These are phyloP conservation scores for Pseudohyphozyma bogoriensis DNA, from an alignment of 768 basidiomycete genomes.

Conservation along the genomic window DNA sequence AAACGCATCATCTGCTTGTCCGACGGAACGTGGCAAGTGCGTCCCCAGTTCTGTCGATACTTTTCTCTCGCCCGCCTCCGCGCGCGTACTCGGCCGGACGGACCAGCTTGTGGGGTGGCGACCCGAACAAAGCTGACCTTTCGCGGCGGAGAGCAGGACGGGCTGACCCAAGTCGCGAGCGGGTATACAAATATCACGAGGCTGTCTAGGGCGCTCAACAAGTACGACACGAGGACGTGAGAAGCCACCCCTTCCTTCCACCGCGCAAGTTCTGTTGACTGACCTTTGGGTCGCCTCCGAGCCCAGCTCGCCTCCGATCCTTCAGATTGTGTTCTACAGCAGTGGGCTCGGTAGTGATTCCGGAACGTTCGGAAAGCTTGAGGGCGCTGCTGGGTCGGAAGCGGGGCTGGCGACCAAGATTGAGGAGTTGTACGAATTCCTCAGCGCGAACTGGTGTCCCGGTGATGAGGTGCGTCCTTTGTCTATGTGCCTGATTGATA, in stretches of 20 bases:
- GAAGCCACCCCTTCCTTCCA: too few species aligned
- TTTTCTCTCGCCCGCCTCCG: too few species aligned
- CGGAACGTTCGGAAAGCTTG: not conserved
- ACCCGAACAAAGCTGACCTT: too few species aligned
- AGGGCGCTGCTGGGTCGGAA: not conserved
- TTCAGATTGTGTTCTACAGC: not conserved
- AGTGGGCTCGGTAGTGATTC: not conserved
- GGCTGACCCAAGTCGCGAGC: not conserved
- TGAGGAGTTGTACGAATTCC: not conserved
- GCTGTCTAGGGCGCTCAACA: not conserved
- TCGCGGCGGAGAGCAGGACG: too few species aligned
- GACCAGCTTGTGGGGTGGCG: too few species aligned
- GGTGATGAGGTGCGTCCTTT: not conserved
- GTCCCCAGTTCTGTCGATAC: too few species aligned
- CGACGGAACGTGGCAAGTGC: too few species aligned
- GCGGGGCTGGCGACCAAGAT: not conserved
- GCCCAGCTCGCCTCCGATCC: not conserved
- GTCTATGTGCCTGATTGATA: not conserved
- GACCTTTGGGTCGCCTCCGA: too few species aligned
- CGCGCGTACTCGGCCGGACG: too few species aligned
- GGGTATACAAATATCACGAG: not conserved
- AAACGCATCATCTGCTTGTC: too few species aligned
- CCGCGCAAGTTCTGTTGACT: too few species aligned
- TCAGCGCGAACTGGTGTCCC: not conserved
- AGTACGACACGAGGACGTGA: not conserved